A percentile compares a stretch with the other conserved stretches of the same genome.
phyloP scores from a whole-genome alignment of 2,329 filamentous ascomycete species.

The Sclerotinia trifoliorum region DNA sequence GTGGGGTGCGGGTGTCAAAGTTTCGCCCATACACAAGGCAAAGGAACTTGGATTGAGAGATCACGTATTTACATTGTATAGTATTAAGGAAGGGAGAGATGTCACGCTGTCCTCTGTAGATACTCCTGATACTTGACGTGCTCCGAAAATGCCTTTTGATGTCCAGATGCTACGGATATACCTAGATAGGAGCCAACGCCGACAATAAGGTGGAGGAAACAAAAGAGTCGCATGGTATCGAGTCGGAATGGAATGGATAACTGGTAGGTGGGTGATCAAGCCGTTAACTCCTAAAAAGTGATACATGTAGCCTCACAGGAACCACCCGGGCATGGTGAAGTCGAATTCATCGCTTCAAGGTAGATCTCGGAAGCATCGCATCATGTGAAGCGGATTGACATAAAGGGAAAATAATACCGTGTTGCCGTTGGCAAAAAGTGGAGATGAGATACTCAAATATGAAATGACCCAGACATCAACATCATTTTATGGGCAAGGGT shows the following conservation, averaged over 20 bases:
- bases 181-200: neutral
- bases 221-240: neutral
- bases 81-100: neutral
- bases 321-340: neutral
- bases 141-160: too few species aligned
- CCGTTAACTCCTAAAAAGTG: neutral
- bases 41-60: neutral
- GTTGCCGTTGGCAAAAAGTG: neutral
- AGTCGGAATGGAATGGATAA: neutral
- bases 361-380: neutral
- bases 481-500: neutral
- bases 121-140: neutral
- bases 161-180: neutral
- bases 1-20: neutral
- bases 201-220: neutral
- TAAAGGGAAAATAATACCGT: too few species aligned
- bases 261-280: neutral
- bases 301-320: neutral
- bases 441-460: neutral
- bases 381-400: neutral
- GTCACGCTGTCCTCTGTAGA: neutral
- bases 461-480: constrained; percentile 2
- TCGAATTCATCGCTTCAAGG: neutral
- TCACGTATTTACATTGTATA: neutral
- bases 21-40: neutral